A percentile compares a stretch with the other conserved stretches of the same genome.
phyloP scores from a whole-genome alignment of 768 basidiomycete species.

The Multifurca ochricompacta region DNA sequence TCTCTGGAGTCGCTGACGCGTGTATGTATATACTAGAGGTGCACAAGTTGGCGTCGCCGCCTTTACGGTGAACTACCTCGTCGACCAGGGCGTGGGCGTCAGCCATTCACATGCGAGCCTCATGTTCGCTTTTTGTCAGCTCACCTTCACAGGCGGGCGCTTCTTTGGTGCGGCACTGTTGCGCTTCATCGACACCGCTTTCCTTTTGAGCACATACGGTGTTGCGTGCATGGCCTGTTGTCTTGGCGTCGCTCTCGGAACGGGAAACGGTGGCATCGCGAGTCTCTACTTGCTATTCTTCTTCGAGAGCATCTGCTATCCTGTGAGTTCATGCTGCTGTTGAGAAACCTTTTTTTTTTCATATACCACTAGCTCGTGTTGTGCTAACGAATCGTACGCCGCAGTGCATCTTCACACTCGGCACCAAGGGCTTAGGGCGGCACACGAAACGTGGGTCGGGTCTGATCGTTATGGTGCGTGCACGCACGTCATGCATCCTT shows the following conservation, averaged over 20 bases:
- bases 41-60: conserved; percentile 62
- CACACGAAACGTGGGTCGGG: conserved; percentile 57
- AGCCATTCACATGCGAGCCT: conserved; percentile 45
- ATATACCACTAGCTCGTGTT: too few relatives aligned
- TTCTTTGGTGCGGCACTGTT: conserved; percentile 57
- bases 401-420: conserved; percentile 55
- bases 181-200: conserved; percentile 56
- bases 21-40: conserved; percentile 31
- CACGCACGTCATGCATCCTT: background rate
- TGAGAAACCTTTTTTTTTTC: background rate
- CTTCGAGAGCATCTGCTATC: conserved; percentile 71
- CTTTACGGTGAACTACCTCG: conserved; percentile 62
- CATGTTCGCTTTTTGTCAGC: conserved; percentile 64
- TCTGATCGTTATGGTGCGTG: conserved; percentile 50
- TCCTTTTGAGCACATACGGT: conserved; percentile 50
- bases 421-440: conserved; percentile 53
- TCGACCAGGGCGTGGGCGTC: conserved; percentile 54
- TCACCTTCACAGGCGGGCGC: conserved; percentile 57
- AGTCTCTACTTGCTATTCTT: conserved; percentile 62
- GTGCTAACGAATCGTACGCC: background rate
- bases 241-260: conserved; percentile 41
- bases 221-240: conserved; percentile 44
- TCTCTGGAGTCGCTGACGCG: background rate
- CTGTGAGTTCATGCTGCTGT: conserved; percentile 36
- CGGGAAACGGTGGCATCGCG: conserved; percentile 47